Percentiles rank a stretch among this genome's conserved stretches.
phyloP scores from a whole-genome alignment of 2,329 filamentous ascomycete genomes.

The Knoxdaviesia proteae region DNA sequence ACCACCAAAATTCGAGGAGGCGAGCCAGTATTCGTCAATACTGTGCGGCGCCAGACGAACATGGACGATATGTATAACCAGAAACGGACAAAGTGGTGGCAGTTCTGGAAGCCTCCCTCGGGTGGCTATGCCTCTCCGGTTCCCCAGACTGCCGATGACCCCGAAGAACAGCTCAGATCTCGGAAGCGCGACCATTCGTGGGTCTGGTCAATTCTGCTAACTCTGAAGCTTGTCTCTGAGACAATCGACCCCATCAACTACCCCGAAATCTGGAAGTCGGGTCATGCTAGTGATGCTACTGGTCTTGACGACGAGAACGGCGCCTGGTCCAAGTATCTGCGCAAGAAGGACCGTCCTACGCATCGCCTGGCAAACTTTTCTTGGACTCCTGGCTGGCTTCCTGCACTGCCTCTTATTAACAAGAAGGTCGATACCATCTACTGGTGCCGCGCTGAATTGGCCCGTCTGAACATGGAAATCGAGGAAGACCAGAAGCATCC shows the following conservation, averaged over 20 bases:
- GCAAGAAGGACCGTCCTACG: constrained; percentile 63
- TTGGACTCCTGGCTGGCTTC: constrained; percentile 45
- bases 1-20: background rate
- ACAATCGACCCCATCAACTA: constrained; percentile 33
- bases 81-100: constrained; percentile 30
- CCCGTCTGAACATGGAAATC: constrained; percentile 76
- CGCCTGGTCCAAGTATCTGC: constrained; percentile 68
- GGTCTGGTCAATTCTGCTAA: background rate
- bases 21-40: constrained; percentile 18
- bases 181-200: too few relatives aligned
- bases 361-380: constrained; percentile 49
- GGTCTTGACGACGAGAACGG: constrained; percentile 38
- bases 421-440: constrained; percentile 93
- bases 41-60: constrained; percentile 27
- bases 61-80: constrained; percentile 26
- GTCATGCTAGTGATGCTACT: constrained; percentile 18
- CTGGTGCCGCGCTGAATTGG: constrained; percentile 69
- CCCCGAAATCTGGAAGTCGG: constrained; percentile 36
- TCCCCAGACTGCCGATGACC: constrained; percentile 31
- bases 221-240: constrained; percentile 2
- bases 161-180: constrained; percentile 4
- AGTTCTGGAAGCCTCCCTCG: constrained; percentile 43
- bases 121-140: constrained; percentile 41
- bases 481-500: constrained; percentile 72
- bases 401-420: constrained; percentile 55